Base-by-base conservation (phyloP, 192 early-diverging fungal genomes). In the Coemansia pectinata region DNA sequence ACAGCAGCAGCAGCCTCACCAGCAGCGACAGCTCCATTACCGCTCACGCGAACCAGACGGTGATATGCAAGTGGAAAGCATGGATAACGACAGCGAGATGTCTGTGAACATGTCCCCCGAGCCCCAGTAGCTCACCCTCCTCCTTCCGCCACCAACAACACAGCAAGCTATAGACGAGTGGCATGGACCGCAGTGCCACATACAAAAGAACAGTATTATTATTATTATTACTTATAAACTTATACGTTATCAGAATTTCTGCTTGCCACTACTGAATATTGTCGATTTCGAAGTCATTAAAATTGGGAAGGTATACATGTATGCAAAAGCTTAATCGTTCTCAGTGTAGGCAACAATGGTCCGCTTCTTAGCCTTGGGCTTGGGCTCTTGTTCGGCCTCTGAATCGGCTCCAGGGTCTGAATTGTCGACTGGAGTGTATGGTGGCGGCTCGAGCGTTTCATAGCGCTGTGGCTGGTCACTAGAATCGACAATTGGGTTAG, bases 21-120 rank as follows among this genome's bases (percentile, higher is more conserved):
- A 27, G 1, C 27, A 27, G 27, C 27, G 39, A 17, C 44, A 62
- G 23, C 23, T 29, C n/a, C 25, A 17, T 31, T 57, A 57, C 29
- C 53, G 53, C 31, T 15, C 53, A 6, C 55, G 55, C 55, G 55
- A 58, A 33, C 9, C 52, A 11, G 52, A 53, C 5, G 67, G 59
- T 14, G 65, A 50, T 41, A 45, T 19, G 31, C 25, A 39, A 11
- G 41, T 19, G 15, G 55, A 58, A 17, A 31, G 73, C 61, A 72
- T 69, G 53, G 78, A 81, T 44, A 68, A 81, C 47, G 73, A 66
- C 33, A 81, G 78, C 61, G 78, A 81, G 21, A 69, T 75, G 67
- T 81, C 78, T 2, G 78, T 81, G 29, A 70, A 76, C 4, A 36
- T 81, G 23, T 73, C 73, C 31, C 78, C 78, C 1, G 78, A 76